A percentile compares a stretch with the other conserved stretches of the same genome.
Conservation (phyloP, 164 flowering plant genomes). For the Cinnamomum micranthum region DNA sequence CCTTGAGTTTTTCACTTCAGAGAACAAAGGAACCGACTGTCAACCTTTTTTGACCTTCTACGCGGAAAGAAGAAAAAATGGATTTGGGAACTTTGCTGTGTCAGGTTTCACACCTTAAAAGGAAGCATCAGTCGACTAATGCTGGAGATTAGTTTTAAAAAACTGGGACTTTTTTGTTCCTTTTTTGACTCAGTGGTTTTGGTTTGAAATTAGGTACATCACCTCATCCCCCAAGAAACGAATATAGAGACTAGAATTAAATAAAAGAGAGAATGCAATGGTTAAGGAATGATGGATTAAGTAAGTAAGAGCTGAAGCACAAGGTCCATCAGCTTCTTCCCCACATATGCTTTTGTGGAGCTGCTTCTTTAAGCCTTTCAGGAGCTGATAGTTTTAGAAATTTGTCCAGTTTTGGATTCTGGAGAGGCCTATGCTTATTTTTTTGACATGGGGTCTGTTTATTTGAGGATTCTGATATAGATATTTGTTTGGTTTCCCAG, state of each 20-base stretch:
- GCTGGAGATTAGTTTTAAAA: background rate
- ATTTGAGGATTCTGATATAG: background rate
- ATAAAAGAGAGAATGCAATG: background rate
- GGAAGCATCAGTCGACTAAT: background rate
- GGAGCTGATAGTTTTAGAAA: background rate
- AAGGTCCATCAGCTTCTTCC: background rate
- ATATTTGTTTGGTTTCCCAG: background rate
- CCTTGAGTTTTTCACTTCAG: no score
- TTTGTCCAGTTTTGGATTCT: background rate
- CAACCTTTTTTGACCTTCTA: background rate
- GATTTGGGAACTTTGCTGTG: background rate
- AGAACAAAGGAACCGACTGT: no score
- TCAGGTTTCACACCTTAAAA: background rate
- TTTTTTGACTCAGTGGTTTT: slow-evolving; percentile 6
- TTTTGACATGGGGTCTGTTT: background rate
- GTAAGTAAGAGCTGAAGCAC: background rate
- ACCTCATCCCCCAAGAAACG: background rate
- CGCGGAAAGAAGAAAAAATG: background rate
- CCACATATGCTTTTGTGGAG: background rate
- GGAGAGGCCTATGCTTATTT: background rate
- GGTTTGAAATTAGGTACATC: background rate
- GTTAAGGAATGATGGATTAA: background rate
- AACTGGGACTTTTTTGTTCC: background rate
- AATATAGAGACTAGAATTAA: background rate
- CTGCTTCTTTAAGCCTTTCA: background rate